A percentile compares a stretch with the other conserved stretches of the same genome.
These are phyloP conservation scores for Eutrema heterophyllum DNA, from an alignment of 345 rosid species.

Conservation along the genomic window DNA sequence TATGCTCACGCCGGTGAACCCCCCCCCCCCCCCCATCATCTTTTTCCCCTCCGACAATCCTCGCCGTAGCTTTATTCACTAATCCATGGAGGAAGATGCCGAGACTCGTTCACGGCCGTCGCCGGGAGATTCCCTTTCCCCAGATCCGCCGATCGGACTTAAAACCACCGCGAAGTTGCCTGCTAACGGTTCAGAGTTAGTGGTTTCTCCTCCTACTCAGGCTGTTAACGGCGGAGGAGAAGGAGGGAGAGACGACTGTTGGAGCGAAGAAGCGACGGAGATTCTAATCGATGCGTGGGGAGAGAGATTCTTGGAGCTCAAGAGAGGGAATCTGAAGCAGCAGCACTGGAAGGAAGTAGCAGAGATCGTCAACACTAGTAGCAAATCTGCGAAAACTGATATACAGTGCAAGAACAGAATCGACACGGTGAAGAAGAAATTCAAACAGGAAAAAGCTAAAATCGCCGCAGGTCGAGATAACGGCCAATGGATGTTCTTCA, in stretches of 20 bases:
- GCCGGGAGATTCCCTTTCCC: slow-evolving; percentile 24
- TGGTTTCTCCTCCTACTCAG: background rate
- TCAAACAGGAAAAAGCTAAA: slow-evolving; percentile 60
- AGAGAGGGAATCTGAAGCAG: slow-evolving; percentile 78
- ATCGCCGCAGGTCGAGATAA: slow-evolving; percentile 37
- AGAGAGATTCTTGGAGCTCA: slow-evolving; percentile 65
- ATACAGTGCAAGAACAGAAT: slow-evolving; percentile 84
- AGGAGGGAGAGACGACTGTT: slow-evolving; percentile 75
- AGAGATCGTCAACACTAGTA: slow-evolving; percentile 52
- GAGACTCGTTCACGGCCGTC: slow-evolving; percentile 25
- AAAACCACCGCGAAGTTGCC: slow-evolving; percentile 13
- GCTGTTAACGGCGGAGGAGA: slow-evolving; percentile 8
- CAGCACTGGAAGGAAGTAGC: slow-evolving; percentile 83
- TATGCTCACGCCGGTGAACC: background rate
- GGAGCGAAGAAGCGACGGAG: slow-evolving; percentile 78
- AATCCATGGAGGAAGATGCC: slow-evolving; percentile 41
- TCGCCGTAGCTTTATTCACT: background rate
- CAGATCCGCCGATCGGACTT: slow-evolving; percentile 13
- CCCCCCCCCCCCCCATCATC: background rate
- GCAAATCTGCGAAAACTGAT: slow-evolving; percentile 55
- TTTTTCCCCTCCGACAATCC: background rate
- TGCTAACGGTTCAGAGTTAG: background rate
- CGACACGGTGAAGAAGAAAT: slow-evolving; percentile 84
- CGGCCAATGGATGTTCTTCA: slow-evolving; percentile 59
- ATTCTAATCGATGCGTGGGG: slow-evolving; percentile 81